Conservation (phyloP, 1,284 basidiomycete genomes). For the Melampsora americana region DNA sequence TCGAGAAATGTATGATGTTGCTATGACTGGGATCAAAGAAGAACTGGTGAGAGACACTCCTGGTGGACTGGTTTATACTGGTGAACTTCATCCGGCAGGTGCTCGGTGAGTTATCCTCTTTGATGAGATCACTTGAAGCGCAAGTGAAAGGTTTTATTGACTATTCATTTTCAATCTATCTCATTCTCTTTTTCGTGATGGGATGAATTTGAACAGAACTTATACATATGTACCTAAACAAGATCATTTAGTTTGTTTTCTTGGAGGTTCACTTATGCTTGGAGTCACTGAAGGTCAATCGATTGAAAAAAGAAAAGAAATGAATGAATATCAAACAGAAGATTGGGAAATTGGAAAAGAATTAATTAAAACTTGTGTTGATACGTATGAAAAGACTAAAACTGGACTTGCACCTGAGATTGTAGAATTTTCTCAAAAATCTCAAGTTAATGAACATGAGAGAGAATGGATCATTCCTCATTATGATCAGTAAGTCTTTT, state of each 20-base stretch:
- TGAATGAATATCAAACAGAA: slow-evolving; percentile 59
- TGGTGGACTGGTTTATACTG: slow-evolving; percentile 69
- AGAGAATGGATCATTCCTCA: slow-evolving; percentile 53
- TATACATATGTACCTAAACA: slow-evolving; percentile 69
- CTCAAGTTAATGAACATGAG: slow-evolving; percentile 15
- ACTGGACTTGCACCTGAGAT: slow-evolving; percentile 63
- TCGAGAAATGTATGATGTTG: slow-evolving; percentile 78
- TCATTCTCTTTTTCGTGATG: too few relatives aligned
- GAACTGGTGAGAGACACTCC: slow-evolving; percentile 64
- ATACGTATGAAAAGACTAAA: slow-evolving; percentile 71
- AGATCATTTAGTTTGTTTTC: slow-evolving; percentile 93
- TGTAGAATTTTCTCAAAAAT: slow-evolving; percentile 47
- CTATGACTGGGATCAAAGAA: slow-evolving; percentile 75
- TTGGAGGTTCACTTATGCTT: slow-evolving; percentile 84
- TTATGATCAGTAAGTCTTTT: slow-evolving; percentile 22
- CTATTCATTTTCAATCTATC: too few relatives aligned
- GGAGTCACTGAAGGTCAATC: slow-evolving; percentile 71
- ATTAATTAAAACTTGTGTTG: slow-evolving; percentile 78
- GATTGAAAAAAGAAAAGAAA: slow-evolving; percentile 65
- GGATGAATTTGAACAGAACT: too few relatives aligned
- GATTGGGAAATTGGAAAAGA: slow-evolving; percentile 80
- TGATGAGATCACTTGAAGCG: neutral
- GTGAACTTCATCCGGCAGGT: slow-evolving; percentile 63
- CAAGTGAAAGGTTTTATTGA: too few relatives aligned
- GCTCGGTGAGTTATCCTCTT: slow-evolving; percentile 45